Conservation (phyloP, 1,139 yeast species). For the Candida glucosophila region DNA sequence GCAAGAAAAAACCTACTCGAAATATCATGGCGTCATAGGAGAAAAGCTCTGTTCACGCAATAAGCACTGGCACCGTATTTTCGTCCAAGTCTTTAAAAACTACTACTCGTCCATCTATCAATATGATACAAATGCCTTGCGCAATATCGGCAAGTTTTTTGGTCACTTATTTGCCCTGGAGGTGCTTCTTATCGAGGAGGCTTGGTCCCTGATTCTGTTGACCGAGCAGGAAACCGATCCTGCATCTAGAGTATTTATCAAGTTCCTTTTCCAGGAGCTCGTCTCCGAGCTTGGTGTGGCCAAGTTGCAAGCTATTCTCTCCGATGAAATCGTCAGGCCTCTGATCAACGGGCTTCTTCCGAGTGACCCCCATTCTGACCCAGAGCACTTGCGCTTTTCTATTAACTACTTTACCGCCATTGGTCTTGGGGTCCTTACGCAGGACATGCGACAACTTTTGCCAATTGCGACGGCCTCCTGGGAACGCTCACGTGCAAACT, state of each 20-base stretch:
- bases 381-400: constrained; percentile 65
- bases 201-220: constrained; percentile 53
- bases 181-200: constrained; percentile 35
- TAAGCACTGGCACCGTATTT: constrained; percentile 48
- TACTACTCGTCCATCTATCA: constrained; percentile 56
- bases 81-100: constrained; percentile 43
- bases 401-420: constrained; percentile 92
- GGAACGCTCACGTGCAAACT: constrained; percentile 5
- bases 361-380: constrained; percentile 32
- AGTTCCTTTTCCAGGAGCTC: constrained; percentile 73
- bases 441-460: constrained; percentile 76
- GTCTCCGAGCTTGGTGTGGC: constrained; percentile 67
- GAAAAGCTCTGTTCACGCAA: constrained; percentile 49
- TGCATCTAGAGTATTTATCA: constrained; percentile 73
- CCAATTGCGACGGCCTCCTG: no score
- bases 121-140: constrained; percentile 61
- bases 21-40: constrained; percentile 73
- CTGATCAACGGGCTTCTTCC: constrained; percentile 44
- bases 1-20: constrained; percentile 83
- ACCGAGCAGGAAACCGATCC: constrained; percentile 72
- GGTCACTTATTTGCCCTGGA: constrained; percentile 78
- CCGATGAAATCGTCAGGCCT: constrained; percentile 38
- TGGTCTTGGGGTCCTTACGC: constrained; percentile 79
- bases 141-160: constrained; percentile 80
- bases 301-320: constrained; percentile 41